Base-by-base conservation (phyloP, 495 filamentous ascomycete species). In the Aspergillus avenaceus region DNA sequence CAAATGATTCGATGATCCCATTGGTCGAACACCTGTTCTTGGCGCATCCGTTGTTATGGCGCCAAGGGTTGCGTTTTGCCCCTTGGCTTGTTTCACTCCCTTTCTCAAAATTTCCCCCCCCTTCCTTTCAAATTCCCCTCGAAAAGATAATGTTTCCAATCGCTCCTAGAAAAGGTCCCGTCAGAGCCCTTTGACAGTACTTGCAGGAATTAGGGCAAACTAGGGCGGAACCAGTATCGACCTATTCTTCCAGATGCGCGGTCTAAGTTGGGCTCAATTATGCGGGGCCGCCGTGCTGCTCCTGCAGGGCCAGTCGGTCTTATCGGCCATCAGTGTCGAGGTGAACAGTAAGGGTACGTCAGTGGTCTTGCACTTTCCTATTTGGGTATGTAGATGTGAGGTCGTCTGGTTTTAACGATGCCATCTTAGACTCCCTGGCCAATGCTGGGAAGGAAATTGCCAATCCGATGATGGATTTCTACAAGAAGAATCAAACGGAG, bases 381-480 rank as follows among this genome's bases (percentile, higher is more conserved):
- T 9, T 31, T 43, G 19, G 25, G 24, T 23, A 23, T 38, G 7
- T 28, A 29, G 13, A 9, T 43, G n/a, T 16, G 19, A 24, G 28
- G 36, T 28, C 44, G 26, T 23, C 9, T 26, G 26, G 40, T 26
- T 36, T 49, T 49, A 49, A 18, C 16, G 36, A 24, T 9, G 32
- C 9, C 2, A 19, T n/a, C n/a, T 14, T 37, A 62, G 59, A 58
- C 21, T 58, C 59, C 7, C 47, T 62, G 27, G 45, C 45, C 16
- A 47, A 44, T 18, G 59, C 59, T 21, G 59, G 52, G 31, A 58
- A 44, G 42, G 18, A 52, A 21, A 62, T 62, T 44, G 50, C 53
- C 29, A 47, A 46, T 0, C 59, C 59, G 12, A 67, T 80, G 53
- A 83, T 83, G 76, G 27, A 45, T 11, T 79, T 65, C 50, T 79